These are phyloP conservation scores for Mycena capillaripes DNA, from an alignment of 768 basidiomycete species.

Conservation along the genomic window DNA sequence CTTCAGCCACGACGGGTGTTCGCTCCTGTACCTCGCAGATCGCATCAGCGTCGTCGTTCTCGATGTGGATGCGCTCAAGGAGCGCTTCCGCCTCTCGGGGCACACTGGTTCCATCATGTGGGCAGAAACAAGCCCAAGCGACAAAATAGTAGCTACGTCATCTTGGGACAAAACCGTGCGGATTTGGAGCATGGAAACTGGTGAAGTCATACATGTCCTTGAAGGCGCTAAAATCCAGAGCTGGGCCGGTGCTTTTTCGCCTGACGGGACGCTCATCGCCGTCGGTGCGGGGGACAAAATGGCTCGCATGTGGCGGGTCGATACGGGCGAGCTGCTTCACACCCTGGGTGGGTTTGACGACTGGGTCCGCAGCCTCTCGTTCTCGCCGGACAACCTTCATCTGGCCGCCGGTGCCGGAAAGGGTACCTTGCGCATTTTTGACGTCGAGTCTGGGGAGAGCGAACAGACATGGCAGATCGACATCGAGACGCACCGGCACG, in stretches of 20 bases:
- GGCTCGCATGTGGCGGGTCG: constrained; percentile 39
- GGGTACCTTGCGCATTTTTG: constrained; percentile 23
- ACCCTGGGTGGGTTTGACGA: constrained; percentile 17
- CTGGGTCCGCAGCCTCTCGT: constrained; percentile 32
- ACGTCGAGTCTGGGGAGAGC: constrained; percentile 19
- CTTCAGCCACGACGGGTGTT: constrained; percentile 29
- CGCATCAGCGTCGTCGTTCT: constrained; percentile 15
- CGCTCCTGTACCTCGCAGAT: neutral
- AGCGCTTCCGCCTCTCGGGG: constrained; percentile 25
- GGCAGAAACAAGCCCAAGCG: no score
- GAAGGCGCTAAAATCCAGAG: constrained; percentile 23
- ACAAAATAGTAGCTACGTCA: constrained; percentile 29
- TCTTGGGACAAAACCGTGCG: constrained; percentile 40
- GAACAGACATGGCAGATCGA: constrained; percentile 31
- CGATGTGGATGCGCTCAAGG: neutral
- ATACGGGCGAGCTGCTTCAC: no score
- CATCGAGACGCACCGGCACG: neutral
- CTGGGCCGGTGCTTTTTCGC: constrained; percentile 39
- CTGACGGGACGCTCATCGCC: constrained; percentile 37
- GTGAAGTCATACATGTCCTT: constrained; percentile 24
- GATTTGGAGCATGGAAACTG: constrained; percentile 35
- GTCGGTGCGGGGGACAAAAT: constrained; percentile 34
- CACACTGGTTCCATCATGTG: constrained; percentile 35
- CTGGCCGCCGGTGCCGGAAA: constrained; percentile 25
- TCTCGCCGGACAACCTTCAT: constrained; percentile 20